A percentile compares a stretch with the other conserved stretches of the same genome.
These are phyloP conservation scores for Fusarium palustre DNA, from an alignment of 2,329 filamentous ascomycete species.

Conservation along the genomic window DNA sequence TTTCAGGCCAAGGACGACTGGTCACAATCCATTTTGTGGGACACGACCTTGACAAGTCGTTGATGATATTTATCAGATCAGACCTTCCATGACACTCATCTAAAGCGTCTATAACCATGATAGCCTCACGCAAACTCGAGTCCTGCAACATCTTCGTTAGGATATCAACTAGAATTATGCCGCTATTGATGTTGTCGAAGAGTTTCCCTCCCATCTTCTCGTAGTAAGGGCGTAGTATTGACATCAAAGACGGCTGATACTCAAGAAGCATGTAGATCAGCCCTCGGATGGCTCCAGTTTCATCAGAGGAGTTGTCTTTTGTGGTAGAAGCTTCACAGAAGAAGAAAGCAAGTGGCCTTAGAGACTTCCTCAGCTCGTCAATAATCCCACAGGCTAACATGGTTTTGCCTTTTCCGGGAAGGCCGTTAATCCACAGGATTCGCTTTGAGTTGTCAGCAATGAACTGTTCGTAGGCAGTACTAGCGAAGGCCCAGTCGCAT, in stretches of 20 bases:
- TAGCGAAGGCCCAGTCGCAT: not conserved
- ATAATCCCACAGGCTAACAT: not conserved
- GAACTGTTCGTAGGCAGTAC: not conserved
- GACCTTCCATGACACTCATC: not conserved
- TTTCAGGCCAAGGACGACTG: not conserved
- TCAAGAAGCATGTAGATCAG: not conserved
- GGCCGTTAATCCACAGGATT: not conserved
- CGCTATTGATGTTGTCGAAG: not conserved
- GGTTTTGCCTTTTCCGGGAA: not conserved
- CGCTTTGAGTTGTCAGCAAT: not conserved
- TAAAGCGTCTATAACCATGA: not conserved
- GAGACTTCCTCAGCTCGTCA: not conserved
- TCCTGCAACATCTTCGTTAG: not conserved
- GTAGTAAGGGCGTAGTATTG: not conserved
- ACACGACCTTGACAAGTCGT: not conserved
- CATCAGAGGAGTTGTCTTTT: no score
- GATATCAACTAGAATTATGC: not conserved
- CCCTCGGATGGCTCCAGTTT: not conserved
- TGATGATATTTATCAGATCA: not conserved
- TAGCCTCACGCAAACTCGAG: not conserved
- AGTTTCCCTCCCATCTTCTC: not conserved
- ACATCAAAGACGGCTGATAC: not conserved
- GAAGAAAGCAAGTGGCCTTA: not conserved
- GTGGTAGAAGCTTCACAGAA: no score
- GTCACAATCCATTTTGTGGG: not conserved